Conservation (phyloP, 2,329 filamentous ascomycete species). For the Colletotrichum limetticola region DNA sequence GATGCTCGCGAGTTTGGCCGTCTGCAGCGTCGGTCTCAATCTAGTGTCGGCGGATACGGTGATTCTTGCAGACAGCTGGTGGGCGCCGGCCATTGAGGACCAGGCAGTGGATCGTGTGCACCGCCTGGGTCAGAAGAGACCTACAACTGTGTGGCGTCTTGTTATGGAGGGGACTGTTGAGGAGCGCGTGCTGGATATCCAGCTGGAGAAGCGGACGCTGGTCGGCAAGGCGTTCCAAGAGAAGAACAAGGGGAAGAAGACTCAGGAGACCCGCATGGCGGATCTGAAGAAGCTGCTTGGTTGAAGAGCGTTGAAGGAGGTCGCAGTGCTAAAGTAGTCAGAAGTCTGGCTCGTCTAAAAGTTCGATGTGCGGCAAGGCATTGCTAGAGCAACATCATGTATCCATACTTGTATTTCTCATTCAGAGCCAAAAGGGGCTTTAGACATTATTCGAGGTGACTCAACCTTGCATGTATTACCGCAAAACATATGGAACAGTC, state of each 20-base stretch:
- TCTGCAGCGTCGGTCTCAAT: slow-evolving; percentile 88
- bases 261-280: slow-evolving; percentile 67
- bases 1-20: slow-evolving; percentile 83
- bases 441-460: not conserved
- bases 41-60: slow-evolving; percentile 88
- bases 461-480: not conserved
- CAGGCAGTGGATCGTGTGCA: slow-evolving; percentile 92
- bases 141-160: slow-evolving; percentile 82
- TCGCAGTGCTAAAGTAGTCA: not conserved
- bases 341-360: not conserved
- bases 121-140: slow-evolving; percentile 82
- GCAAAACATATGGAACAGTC: not conserved
- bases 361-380: not conserved
- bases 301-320: slow-evolving; percentile 31
- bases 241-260: slow-evolving; percentile 66
- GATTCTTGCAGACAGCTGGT: slow-evolving; percentile 86
- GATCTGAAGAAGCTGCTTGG: slow-evolving; percentile 62
- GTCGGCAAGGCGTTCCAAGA: slow-evolving; percentile 85
- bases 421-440: not conserved
- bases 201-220: slow-evolving; percentile 81
- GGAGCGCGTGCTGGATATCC: slow-evolving; percentile 81
- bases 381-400: not conserved
- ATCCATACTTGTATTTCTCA: not conserved
- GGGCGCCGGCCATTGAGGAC: slow-evolving; percentile 92
- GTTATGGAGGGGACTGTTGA: slow-evolving; percentile 86